Evolutionary conservation across 2,329 filamentous ascomycete species (phyloP).

Genomic region (Xylariales sp.): DNA sequence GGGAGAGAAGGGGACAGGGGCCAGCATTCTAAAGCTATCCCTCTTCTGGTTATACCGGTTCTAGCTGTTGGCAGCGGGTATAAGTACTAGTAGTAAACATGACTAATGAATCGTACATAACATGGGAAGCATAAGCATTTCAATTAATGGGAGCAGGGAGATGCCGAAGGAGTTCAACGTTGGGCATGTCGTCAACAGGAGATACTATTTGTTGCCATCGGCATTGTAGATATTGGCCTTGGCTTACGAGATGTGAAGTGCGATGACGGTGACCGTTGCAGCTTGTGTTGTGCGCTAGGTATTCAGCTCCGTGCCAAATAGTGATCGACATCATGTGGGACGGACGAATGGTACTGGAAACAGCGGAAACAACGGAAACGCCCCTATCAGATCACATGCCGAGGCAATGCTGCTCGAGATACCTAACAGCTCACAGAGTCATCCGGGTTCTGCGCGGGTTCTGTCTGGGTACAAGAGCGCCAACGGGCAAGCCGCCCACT

Average conservation of each 20-base stretch:
- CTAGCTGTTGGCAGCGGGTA: too few species aligned
- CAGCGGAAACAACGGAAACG: too few species aligned
- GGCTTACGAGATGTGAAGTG: background rate
- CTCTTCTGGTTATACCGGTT: too few species aligned
- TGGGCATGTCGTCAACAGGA: background rate
- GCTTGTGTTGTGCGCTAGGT: too few species aligned
- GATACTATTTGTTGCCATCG: background rate
- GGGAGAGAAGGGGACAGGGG: too few species aligned
- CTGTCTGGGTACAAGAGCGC: background rate
- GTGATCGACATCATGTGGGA: slow-evolving; percentile 26
- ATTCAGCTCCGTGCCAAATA: slow-evolving; percentile 19
- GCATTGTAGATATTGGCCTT: background rate
- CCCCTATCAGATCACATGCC: slow-evolving; percentile 20
- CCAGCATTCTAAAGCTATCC: too few species aligned
- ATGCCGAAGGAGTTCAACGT: too few species aligned
- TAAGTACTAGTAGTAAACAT: too few species aligned
- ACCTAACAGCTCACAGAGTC: background rate
- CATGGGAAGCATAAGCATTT: too few species aligned
- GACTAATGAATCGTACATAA: too few species aligned
- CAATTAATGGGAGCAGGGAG: too few species aligned
- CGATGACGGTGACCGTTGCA: background rate
- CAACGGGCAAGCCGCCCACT: background rate
- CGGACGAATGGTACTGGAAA: background rate
- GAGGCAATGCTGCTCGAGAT: slow-evolving; percentile 14
- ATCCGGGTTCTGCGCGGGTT: background rate